These are phyloP conservation scores for Hymenoscyphus albidus DNA, from an alignment of 2,329 filamentous ascomycete genomes.

Conservation along the genomic window DNA sequence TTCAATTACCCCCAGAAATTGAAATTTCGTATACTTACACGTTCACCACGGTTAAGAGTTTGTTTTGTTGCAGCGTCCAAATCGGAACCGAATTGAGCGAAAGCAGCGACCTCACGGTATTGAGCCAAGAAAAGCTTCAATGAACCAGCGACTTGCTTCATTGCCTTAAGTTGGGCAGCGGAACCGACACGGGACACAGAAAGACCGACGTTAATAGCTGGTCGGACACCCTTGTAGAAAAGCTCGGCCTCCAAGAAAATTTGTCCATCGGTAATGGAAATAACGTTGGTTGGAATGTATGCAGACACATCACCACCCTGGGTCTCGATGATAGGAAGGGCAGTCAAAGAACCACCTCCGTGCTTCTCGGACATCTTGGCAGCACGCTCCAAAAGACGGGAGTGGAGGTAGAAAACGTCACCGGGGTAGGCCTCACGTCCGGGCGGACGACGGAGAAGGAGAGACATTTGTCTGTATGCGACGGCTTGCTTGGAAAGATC, in stretches of 20 bases:
- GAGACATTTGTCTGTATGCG: constrained; percentile 97
- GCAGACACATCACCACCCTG: constrained; percentile 99
- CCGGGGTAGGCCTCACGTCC: constrained; percentile 99
- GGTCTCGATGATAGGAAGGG: constrained; percentile 96
- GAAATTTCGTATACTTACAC: constrained; percentile 56
- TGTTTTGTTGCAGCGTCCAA: constrained; percentile 98
- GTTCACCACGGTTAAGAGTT: constrained; percentile 96
- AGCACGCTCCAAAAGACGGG: constrained; percentile 97
- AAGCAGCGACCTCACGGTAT: constrained; percentile 99
- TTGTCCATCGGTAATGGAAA: constrained; percentile 99
- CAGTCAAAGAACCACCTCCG: constrained; percentile 94
- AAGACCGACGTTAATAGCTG: constrained; percentile 99
- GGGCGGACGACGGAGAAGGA: constrained; percentile 93
- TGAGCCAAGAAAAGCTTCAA: constrained; percentile 99
- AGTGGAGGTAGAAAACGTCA: constrained; percentile 99
- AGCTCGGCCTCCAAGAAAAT: constrained; percentile 99
- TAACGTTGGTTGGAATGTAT: constrained; percentile 99
- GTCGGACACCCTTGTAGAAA: constrained; percentile 99
- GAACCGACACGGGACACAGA: constrained; percentile 99
- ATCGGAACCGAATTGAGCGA: constrained; percentile 99
- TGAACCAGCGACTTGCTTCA: constrained; percentile 99
- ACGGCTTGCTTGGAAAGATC: constrained; percentile 98
- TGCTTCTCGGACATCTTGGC: constrained; percentile 98
- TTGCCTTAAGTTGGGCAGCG: constrained; percentile 98
- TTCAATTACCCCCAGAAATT: constrained; percentile 23